Conservation (phyloP, 371 early-diverging fungal species). For the Mortierella sp. region DNA sequence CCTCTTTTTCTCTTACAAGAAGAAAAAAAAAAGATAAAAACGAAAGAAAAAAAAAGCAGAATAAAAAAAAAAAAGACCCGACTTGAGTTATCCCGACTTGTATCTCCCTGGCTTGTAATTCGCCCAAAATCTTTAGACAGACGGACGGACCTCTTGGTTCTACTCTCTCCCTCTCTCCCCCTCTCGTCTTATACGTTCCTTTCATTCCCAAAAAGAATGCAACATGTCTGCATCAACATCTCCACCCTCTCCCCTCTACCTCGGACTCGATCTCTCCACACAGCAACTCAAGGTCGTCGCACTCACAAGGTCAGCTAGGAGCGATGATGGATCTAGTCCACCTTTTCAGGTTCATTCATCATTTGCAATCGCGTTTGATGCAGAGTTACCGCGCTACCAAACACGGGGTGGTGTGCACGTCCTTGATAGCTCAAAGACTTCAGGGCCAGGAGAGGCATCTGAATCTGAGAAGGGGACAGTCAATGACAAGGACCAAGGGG, state of each 20-base stretch:
- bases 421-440: not conserved
- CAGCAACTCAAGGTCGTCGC: slow-evolving; percentile 81
- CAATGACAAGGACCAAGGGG: slow-evolving; percentile 31
- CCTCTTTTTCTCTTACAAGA: not conserved
- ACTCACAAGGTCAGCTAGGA: slow-evolving; percentile 52
- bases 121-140: no score
- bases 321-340: slow-evolving; percentile 10
- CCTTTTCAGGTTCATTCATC: slow-evolving; percentile 25
- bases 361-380: slow-evolving; percentile 37
- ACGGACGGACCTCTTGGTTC: no score
- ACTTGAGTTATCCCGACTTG: no score
- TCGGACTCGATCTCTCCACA: slow-evolving; percentile 82
- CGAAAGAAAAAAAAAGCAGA: slow-evolving; percentile 1
- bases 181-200: no score
- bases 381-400: slow-evolving; percentile 27
- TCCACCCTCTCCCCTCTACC: slow-evolving; percentile 49
- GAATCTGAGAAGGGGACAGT: not conserved
- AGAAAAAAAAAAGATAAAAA: not conserved
- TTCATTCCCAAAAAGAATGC: no score
- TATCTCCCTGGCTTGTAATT: no score
- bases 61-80: not conserved
- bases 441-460: not conserved
- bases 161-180: no score
- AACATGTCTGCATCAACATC: no score
- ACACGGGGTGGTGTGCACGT: slow-evolving; percentile 43